Conservation (phyloP, 139 green algal genomes). For the Tetratostichococcus sp. region DNA sequence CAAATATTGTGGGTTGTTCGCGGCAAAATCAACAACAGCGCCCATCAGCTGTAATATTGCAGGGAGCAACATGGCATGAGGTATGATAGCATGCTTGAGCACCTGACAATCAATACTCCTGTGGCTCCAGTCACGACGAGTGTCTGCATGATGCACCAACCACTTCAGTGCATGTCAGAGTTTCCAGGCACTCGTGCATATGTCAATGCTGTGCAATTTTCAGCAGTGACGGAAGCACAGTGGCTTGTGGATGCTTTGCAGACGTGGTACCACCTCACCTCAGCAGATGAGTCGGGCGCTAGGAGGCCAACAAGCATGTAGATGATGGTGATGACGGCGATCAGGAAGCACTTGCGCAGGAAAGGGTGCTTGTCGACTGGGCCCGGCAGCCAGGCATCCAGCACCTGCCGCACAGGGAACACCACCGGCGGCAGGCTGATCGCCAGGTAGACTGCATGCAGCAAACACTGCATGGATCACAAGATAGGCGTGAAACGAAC, state of each 20-base stretch:
- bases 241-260: too few relatives aligned
- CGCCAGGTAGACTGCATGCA: slow-evolving; percentile 13
- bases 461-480: neutral
- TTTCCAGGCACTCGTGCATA: neutral
- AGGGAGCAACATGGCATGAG: too few relatives aligned
- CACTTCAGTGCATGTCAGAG: neutral
- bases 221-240: too few relatives aligned
- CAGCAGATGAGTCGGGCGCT: neutral
- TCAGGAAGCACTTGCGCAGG: neutral
- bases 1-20: too few relatives aligned
- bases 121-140: slow-evolving; percentile 63
- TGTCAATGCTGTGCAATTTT: too few relatives aligned
- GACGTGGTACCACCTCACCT: neutral
- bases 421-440: slow-evolving; percentile 7
- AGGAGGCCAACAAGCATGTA: too few relatives aligned
- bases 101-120: slow-evolving; percentile 54
- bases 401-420: slow-evolving; percentile 4
- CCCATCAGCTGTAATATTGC: too few relatives aligned
- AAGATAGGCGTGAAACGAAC: too few relatives aligned
- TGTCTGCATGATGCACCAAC: slow-evolving; percentile 25
- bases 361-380: neutral
- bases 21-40: too few relatives aligned
- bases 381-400: slow-evolving; percentile 4
- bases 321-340: neutral
- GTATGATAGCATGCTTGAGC: too few relatives aligned